Conservation (phyloP, 768 basidiomycete species). For the Suillus lakei region DNA sequence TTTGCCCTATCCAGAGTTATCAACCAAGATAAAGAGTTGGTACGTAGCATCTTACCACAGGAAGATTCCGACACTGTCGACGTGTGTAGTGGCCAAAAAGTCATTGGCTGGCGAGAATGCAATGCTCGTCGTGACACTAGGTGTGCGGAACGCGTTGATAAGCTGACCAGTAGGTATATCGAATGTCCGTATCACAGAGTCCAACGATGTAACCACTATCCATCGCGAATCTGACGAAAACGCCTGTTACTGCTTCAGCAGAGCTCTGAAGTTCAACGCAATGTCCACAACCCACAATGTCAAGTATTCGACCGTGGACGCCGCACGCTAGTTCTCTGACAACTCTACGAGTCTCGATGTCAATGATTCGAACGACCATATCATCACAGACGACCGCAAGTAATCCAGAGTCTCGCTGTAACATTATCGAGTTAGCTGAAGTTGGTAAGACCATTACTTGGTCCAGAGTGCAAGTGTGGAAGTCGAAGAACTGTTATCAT, state of each 20-base stretch:
- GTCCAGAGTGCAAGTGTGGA: conserved; percentile 81
- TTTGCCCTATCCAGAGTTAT: conserved; percentile 70
- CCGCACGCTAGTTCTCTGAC: conserved; percentile 86
- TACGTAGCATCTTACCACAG: conserved; percentile 69
- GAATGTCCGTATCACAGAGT: conserved; percentile 92
- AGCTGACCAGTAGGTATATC: conserved; percentile 92
- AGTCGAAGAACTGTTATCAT: conserved; percentile 86
- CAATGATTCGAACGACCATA: conserved; percentile 80
- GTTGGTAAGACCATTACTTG: conserved; percentile 71
- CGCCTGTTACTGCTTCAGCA: conserved; percentile 51
- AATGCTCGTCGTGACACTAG: conserved; percentile 86
- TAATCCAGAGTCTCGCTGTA: conserved; percentile 87
- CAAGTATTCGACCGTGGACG: conserved; percentile 84
- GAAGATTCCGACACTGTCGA: conserved; percentile 92
- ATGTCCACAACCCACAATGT: conserved; percentile 63
- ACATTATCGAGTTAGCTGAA: conserved; percentile 65
- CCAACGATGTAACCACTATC: conserved; percentile 87
- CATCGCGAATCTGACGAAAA: conserved; percentile 97
- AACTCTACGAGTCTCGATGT: conserved; percentile 86
- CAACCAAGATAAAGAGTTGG: conserved; percentile 4
- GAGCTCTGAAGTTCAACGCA: conserved; percentile 9
- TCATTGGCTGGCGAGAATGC: conserved; percentile 95
- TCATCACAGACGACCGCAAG: conserved; percentile 89
- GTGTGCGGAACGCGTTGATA: conserved; percentile 90
- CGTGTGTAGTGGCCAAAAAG: conserved; percentile 93